phyloP scores from a whole-genome alignment of 139 green algal genomes.

The Volvox reticuliferus region DNA sequence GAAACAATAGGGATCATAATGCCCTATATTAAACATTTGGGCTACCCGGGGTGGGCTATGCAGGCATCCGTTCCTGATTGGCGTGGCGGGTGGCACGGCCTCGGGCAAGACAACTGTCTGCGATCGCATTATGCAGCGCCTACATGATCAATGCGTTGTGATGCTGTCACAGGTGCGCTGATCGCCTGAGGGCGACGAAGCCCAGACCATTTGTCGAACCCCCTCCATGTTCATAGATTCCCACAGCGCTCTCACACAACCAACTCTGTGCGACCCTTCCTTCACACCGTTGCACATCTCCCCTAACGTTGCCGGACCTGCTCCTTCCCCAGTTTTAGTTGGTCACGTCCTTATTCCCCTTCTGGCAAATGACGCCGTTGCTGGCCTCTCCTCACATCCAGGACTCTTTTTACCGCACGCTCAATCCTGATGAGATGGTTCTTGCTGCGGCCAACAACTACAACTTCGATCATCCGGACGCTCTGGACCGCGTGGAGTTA shows the following conservation, averaged over 20 bases:
- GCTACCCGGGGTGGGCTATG: neutral
- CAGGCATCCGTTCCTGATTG: conserved; percentile 70
- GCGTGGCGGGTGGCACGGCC: conserved; percentile 81
- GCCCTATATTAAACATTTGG: neutral
- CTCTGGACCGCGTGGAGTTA: conserved; percentile 36
- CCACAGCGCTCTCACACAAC: no score
- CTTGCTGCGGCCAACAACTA: conserved; percentile 72
- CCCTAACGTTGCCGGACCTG: no score
- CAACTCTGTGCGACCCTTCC: no score
- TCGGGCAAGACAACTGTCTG: conserved; percentile 91
- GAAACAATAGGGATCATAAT: neutral
- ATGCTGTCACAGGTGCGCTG: conserved; percentile 71
- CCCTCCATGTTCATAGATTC: no score
- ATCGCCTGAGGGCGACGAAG: neutral
- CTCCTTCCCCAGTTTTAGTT: no score
- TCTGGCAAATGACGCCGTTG: no score
- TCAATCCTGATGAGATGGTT: conserved; percentile 78
- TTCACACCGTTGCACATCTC: no score
- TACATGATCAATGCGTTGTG: conserved; percentile 94
- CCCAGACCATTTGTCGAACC: no score
- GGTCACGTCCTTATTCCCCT: no score
- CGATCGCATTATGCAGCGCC: conserved; percentile 92
- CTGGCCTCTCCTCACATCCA: conserved; percentile 40
- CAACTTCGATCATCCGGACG: conserved; percentile 90
- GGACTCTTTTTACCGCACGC: conserved; percentile 95